These are phyloP conservation scores for Phaeosphaeriaceae sp. DNA, from an alignment of 2,329 filamentous ascomycete genomes.

Conservation along the genomic window DNA sequence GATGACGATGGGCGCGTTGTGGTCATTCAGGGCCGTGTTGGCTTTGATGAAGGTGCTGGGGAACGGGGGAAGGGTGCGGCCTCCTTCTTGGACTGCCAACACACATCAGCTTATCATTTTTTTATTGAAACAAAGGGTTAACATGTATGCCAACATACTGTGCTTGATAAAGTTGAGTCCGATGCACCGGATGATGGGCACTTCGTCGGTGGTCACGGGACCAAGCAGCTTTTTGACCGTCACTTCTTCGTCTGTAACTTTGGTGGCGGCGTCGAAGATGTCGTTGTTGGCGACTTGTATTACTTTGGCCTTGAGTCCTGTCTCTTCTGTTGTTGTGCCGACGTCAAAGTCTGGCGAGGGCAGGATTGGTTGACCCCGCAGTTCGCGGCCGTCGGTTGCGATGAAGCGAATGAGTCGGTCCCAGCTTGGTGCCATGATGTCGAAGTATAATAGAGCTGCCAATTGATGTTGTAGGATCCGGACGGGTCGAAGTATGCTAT, in stretches of 20 bases:
- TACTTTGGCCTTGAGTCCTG: conserved; percentile 60
- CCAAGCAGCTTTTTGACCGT: conserved; percentile 62
- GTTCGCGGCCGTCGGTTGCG: conserved; percentile 57
- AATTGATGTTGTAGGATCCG: background rate
- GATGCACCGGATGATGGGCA: conserved; percentile 65
- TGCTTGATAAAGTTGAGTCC: conserved; percentile 68
- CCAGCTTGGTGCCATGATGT: conserved; percentile 49
- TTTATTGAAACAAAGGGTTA: no score
- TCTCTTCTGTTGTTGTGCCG: conserved; percentile 56
- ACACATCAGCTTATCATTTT: no score
- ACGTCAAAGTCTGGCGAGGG: conserved; percentile 56
- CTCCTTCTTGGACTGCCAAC: conserved; percentile 63
- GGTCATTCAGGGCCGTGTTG: conserved; percentile 49
- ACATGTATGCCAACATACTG: no score
- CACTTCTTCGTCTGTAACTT: conserved; percentile 61
- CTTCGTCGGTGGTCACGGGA: conserved; percentile 58
- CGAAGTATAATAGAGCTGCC: background rate
- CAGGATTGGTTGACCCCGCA: conserved; percentile 62
- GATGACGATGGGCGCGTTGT: conserved; percentile 53
- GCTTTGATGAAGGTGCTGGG: conserved; percentile 61
- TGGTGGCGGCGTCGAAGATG: conserved; percentile 58
- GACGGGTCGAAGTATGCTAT: conserved; percentile 2
- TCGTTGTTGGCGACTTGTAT: conserved; percentile 56
- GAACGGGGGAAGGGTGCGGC: conserved; percentile 57
- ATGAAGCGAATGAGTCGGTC: conserved; percentile 63